Conservation (phyloP, 257 asterid species). For the Nicotiana obtusifolia region DNA sequence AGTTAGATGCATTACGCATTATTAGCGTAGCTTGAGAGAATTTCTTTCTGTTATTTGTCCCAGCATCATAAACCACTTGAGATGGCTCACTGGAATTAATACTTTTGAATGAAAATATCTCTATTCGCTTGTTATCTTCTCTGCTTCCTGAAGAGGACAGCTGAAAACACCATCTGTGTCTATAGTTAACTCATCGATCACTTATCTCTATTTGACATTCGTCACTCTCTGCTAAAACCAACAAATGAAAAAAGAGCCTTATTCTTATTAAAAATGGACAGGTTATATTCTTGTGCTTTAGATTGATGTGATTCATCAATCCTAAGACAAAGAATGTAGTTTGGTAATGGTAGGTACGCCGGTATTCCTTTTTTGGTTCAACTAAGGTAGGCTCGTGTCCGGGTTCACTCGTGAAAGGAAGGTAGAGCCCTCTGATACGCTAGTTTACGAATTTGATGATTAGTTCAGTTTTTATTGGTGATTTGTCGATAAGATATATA, state of each 20-base stretch:
- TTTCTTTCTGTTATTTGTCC: background rate
- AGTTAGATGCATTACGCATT: conserved; percentile 4
- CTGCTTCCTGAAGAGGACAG: background rate
- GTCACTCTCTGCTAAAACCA: background rate
- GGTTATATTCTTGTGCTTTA: background rate
- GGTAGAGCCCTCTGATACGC: too few species aligned
- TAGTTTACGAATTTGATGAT: too few species aligned
- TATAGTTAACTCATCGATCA: background rate
- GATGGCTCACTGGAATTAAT: background rate
- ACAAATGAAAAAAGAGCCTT: background rate
- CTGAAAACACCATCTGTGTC: conserved; percentile 10
- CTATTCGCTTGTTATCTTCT: background rate
- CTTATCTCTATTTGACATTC: background rate
- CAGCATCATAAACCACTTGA: background rate
- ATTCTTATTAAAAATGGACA: background rate
- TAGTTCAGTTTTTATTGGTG: too few species aligned
- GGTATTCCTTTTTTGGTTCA: too few species aligned
- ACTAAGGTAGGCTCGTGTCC: too few species aligned
- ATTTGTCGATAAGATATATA: too few species aligned
- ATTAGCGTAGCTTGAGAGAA: background rate
- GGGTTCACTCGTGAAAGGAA: too few species aligned
- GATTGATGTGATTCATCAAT: background rate
- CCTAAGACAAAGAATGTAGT: too few species aligned
- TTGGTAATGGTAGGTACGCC: too few species aligned
- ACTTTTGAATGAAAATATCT: background rate